Percentiles rank a stretch among this genome's conserved stretches.
Conservation (phyloP, 139 green algal genomes). For the Mesotaenium endlicherianum region DNA sequence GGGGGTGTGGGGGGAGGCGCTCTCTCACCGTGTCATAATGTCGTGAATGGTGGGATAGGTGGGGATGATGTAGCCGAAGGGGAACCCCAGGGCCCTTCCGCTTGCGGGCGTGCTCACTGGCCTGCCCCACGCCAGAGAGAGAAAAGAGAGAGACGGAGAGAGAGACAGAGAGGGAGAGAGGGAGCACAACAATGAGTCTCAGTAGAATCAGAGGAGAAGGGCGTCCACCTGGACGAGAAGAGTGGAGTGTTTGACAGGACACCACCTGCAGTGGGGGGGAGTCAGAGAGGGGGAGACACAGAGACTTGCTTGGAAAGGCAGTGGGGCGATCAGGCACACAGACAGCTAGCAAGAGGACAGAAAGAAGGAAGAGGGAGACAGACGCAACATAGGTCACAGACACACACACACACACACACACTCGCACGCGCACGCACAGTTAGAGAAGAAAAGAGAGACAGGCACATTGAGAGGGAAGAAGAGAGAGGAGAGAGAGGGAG, state of each 20-base stretch:
- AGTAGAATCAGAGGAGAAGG: no score
- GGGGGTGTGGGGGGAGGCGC: not conserved
- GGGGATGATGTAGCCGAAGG: conserved; percentile 46
- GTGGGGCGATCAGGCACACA: no score
- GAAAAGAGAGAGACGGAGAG: not conserved
- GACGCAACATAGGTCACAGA: no score
- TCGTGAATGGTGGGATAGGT: conserved; percentile 36
- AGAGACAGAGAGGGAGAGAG: not conserved
- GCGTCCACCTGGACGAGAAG: no score
- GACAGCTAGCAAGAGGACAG: no score
- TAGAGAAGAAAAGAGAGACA: not conserved
- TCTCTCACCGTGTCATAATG: conserved; percentile 22
- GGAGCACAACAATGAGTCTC: no score
- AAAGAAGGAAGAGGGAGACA: no score
- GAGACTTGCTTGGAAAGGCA: no score
- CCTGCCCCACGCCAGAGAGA: not conserved
- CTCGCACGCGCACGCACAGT: not conserved
- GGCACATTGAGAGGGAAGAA: not conserved
- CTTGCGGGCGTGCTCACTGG: not conserved
- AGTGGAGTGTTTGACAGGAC: no score
- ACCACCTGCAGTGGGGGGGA: no score
- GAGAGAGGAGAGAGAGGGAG: not conserved
- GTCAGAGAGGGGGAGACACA: not conserved
- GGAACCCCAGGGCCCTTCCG: conserved; percentile 8
- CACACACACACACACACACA: no score